Conservation (phyloP, 75 land plant genomes). For the Pseudotsuga menziesii region DNA sequence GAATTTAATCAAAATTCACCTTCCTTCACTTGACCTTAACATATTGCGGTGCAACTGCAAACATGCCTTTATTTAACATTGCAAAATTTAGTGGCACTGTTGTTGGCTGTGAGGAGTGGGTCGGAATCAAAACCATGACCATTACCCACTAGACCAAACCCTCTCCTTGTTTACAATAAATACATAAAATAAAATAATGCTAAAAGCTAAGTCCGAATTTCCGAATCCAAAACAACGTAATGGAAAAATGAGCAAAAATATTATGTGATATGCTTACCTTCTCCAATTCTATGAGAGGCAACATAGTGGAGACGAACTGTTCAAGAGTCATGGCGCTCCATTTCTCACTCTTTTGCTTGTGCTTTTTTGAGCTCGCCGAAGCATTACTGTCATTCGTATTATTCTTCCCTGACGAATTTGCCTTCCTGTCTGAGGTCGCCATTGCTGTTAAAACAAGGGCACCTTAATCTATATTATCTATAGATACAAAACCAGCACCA, state of each 20-base stretch:
- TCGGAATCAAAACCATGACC: neutral
- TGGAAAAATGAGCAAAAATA: neutral
- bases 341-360: slow-evolving; percentile 16
- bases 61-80: too few species aligned
- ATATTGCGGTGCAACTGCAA: too few species aligned
- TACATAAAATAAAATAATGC: too few species aligned
- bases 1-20: too few species aligned
- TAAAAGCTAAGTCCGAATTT: neutral
- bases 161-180: neutral
- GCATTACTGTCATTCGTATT: too few species aligned
- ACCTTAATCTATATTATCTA: too few species aligned
- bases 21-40: too few species aligned
- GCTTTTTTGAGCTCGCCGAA: too few species aligned
- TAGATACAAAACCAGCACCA: too few species aligned
- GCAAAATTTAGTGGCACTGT: neutral
- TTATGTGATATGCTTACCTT: slow-evolving; percentile 37
- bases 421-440: too few species aligned
- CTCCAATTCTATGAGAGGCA: slow-evolving; percentile 75
- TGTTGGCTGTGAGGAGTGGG: neutral
- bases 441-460: too few species aligned
- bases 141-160: neutral
- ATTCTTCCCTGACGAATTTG: too few species aligned
- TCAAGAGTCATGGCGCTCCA: slow-evolving; percentile 39
- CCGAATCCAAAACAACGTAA: neutral
- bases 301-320: slow-evolving; percentile 61